These are phyloP conservation scores for Helichrysum umbraculigerum DNA, from an alignment of 129 eudicot genomes.

Conservation along the genomic window DNA sequence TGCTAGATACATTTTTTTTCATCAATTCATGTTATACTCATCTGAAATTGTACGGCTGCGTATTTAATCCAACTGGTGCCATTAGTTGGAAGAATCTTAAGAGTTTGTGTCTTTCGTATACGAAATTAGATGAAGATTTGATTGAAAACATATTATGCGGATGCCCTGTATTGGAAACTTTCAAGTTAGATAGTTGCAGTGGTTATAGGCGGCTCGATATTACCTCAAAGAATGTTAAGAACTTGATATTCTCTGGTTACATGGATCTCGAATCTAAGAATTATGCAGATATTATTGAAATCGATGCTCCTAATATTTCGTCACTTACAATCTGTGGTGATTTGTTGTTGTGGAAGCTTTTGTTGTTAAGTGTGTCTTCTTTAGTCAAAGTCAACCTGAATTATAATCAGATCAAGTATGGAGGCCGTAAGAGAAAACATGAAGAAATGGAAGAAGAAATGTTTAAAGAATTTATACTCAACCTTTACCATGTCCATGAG, in stretches of 20 bases:
- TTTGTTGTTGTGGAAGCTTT: too few species aligned
- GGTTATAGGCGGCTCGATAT: slow-evolving; percentile 19
- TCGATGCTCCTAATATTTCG: too few species aligned
- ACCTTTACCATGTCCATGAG: not conserved
- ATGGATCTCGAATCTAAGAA: not conserved
- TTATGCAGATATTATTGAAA: not conserved
- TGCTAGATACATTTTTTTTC: not conserved
- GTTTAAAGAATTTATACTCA: slow-evolving; percentile 8
- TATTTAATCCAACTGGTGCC: not conserved
- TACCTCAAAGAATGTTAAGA: slow-evolving; percentile 24
- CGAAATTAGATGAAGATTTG: not conserved
- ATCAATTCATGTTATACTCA: not conserved
- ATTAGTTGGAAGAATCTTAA: not conserved
- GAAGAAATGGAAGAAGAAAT: slow-evolving; percentile 12
- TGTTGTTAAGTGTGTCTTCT: not conserved
- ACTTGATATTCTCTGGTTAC: slow-evolving; percentile 22
- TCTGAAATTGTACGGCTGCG: not conserved
- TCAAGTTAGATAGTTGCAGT: not conserved
- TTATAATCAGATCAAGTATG: not conserved
- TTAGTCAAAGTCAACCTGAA: slow-evolving; percentile 21
- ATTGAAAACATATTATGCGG: not conserved
- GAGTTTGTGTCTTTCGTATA: not conserved
- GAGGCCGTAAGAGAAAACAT: not conserved
- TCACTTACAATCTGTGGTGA: too few species aligned
- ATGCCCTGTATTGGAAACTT: not conserved